Evolutionary conservation across 2,329 filamentous ascomycete genomes (phyloP).

Genomic region (Tolypocladium pustulatum): DNA sequence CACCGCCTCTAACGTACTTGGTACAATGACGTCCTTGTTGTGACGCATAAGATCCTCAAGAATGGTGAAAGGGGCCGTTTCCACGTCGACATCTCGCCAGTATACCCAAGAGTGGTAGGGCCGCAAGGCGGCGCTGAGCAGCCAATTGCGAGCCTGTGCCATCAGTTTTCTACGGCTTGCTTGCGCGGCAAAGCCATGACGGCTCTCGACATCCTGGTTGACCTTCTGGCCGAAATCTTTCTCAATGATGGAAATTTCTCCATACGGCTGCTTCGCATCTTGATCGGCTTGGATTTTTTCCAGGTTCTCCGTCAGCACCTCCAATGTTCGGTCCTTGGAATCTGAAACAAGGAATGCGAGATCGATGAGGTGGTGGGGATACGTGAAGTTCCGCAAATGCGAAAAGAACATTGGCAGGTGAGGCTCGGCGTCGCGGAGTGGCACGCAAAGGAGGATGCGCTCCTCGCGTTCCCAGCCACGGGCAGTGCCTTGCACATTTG

Average conservation of each 20-base stretch:
- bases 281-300: slow-evolving; percentile 69
- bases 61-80: slow-evolving; percentile 94
- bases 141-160: slow-evolving; percentile 96
- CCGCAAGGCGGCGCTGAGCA: slow-evolving; percentile 82
- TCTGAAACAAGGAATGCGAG: slow-evolving; percentile 95
- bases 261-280: slow-evolving; percentile 74
- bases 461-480: slow-evolving; percentile 95
- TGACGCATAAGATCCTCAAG: slow-evolving; percentile 97
- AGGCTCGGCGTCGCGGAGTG: slow-evolving; percentile 80
- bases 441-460: slow-evolving; percentile 87
- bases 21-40: slow-evolving; percentile 97
- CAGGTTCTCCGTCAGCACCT: slow-evolving; percentile 64
- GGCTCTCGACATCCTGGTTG: slow-evolving; percentile 93
- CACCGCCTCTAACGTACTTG: slow-evolving; percentile 55
- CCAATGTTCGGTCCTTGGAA: slow-evolving; percentile 83
- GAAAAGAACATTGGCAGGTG: slow-evolving; percentile 98
- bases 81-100: slow-evolving; percentile 97
- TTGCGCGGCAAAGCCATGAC: slow-evolving; percentile 94
- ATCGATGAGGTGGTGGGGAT: slow-evolving; percentile 93
- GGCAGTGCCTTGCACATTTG: slow-evolving; percentile 81
- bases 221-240: slow-evolving; percentile 99
- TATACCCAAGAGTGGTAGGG: slow-evolving; percentile 99
- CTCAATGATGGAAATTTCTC: slow-evolving; percentile 94
- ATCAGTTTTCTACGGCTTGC: slow-evolving; percentile 90
- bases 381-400: slow-evolving; percentile 93